Percentiles rank a stretch among this genome's conserved stretches.
phyloP scores from a whole-genome alignment of 1,139 yeast species.

The Debaryomyces coudertii region DNA sequence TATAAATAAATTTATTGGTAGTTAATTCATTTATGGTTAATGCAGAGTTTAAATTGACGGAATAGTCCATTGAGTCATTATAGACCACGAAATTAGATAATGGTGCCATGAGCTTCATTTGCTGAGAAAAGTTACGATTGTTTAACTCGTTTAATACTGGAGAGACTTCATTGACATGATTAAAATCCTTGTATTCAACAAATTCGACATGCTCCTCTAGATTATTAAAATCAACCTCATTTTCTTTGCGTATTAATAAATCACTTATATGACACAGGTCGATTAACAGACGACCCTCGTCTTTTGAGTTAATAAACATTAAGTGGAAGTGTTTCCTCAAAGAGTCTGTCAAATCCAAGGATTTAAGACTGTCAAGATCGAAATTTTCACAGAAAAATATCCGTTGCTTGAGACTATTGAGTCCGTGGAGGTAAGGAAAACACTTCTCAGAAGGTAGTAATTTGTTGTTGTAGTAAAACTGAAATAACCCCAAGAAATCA shows the following conservation, averaged over 20 bases:
- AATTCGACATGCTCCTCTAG: slow-evolving; percentile 15
- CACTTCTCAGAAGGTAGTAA: slow-evolving; percentile 23
- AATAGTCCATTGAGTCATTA: slow-evolving; percentile 23
- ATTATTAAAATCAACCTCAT: slow-evolving; percentile 6
- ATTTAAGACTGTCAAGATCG: slow-evolving; percentile 11
- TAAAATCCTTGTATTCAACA: slow-evolving; percentile 20
- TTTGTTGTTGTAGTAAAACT: slow-evolving; percentile 30
- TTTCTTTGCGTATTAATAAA: slow-evolving; percentile 19
- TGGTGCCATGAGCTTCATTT: slow-evolving; percentile 36
- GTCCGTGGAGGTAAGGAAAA: slow-evolving; percentile 46
- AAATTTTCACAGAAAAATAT: slow-evolving; percentile 25
- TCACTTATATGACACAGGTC: slow-evolving; percentile 20
- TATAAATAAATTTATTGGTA: slow-evolving; percentile 11
- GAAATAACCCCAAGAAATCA: slow-evolving; percentile 26
- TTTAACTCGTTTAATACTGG: slow-evolving; percentile 23
- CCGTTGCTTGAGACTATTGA: slow-evolving; percentile 31
- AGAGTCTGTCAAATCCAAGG: slow-evolving; percentile 5
- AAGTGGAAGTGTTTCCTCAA: slow-evolving; percentile 19
- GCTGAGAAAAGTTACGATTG: slow-evolving; percentile 37
- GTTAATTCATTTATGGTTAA: slow-evolving; percentile 8
- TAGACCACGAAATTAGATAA: slow-evolving; percentile 39
- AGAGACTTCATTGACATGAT: slow-evolving; percentile 12
- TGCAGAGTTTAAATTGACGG: slow-evolving; percentile 10
- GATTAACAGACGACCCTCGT: not conserved
- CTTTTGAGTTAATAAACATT: slow-evolving; percentile 21